Evolutionary conservation across 495 filamentous ascomycete species (phyloP).

Genomic region (Penicillium waksmanii): DNA sequence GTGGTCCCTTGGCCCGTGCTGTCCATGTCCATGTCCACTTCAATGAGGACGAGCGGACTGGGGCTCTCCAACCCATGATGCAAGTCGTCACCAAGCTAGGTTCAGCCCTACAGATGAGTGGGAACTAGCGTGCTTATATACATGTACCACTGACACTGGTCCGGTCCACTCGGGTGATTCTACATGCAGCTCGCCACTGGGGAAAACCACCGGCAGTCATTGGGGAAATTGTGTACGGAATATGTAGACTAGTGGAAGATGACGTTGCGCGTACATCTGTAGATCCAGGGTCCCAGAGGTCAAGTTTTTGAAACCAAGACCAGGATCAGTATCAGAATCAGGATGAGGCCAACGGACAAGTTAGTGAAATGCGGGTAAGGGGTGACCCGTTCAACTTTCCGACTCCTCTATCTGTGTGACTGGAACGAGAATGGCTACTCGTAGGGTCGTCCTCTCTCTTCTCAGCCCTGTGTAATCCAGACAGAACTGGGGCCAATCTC

Average conservation of each 20-base stretch:
- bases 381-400: not conserved
- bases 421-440: not conserved
- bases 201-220: not conserved
- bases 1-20: not conserved
- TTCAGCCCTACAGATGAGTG: slow-evolving; percentile 29
- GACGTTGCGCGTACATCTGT: too few relatives aligned
- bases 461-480: not conserved
- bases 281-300: too few relatives aligned
- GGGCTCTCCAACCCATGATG: slow-evolving; percentile 13
- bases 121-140: slow-evolving; percentile 19
- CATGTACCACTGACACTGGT: slow-evolving; percentile 1
- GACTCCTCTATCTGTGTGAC: not conserved
- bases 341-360: too few relatives aligned
- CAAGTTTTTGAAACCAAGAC: too few relatives aligned
- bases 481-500: not conserved
- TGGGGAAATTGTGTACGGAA: too few relatives aligned
- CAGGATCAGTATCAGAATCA: not conserved
- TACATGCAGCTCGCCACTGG: slow-evolving; percentile 1
- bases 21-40: not conserved
- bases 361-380: not conserved
- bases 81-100: slow-evolving; percentile 18
- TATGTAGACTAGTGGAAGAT: too few relatives aligned
- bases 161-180: not conserved
- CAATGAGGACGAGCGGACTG: not conserved
- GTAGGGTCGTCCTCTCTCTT: too few relatives aligned